Evolutionary conservation across 805 yeast genomes (phyloP).

Genomic region (Debaryomyces castellii): DNA sequence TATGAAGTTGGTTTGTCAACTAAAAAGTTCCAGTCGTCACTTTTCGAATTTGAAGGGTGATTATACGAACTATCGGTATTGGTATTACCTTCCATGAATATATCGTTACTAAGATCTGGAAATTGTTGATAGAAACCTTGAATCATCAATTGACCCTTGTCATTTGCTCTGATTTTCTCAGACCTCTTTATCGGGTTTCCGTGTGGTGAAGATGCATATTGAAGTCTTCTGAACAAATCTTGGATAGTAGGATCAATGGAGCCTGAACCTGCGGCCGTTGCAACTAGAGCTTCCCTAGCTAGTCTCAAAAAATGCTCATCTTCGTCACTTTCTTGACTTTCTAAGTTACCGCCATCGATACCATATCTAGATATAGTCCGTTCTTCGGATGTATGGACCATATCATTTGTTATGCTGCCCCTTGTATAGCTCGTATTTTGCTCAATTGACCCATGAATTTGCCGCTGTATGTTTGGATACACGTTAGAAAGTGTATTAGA

Average conservation of each 20-base stretch:
- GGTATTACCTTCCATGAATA: constrained; percentile 21
- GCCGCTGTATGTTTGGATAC: constrained; percentile 4
- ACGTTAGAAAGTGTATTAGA: not conserved
- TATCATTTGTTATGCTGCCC: constrained; percentile 2
- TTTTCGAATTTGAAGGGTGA: constrained; percentile 13
- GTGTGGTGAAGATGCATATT: constrained; percentile 59
- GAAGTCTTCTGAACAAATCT: constrained; percentile 57
- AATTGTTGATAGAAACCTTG: constrained; percentile 41
- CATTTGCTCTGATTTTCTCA: constrained; percentile 33
- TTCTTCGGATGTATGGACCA: not conserved
- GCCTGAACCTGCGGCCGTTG: constrained; percentile 45
- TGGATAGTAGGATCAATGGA: constrained; percentile 61
- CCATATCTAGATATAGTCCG: not conserved
- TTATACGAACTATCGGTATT: constrained; percentile 1
- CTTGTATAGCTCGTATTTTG: constrained; percentile 14
- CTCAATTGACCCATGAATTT: constrained; percentile 8
- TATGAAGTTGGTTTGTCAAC: constrained; percentile 19
- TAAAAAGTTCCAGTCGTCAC: constrained; percentile 34
- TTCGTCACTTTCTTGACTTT: constrained; percentile 25
- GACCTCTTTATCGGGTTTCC: constrained; percentile 47
- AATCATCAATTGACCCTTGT: constrained; percentile 42
- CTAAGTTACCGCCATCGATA: not conserved
- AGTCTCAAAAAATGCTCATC: constrained; percentile 56
- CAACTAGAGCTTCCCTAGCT: constrained; percentile 62
- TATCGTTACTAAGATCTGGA: constrained; percentile 44